These are phyloP conservation scores for Endogone sp. DNA, from an alignment of 192 early-diverging fungal species.

Conservation along the genomic window DNA sequence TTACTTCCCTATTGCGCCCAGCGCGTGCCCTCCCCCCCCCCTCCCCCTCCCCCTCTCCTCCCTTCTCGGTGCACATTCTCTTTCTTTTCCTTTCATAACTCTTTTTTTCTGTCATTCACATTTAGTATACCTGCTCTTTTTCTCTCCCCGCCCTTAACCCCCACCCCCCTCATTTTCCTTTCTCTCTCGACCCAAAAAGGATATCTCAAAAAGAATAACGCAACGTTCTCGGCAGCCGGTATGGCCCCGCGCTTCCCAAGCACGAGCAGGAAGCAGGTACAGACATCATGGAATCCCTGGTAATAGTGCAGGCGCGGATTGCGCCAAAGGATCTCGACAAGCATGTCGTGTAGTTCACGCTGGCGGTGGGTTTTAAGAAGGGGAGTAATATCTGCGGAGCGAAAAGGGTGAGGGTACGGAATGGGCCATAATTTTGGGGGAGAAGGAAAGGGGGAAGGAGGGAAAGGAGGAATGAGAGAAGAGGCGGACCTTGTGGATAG, in stretches of 20 bases:
- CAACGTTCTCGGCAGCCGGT: conserved; percentile 48
- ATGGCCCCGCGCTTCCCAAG: conserved; percentile 49
- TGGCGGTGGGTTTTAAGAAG: conserved; percentile 39
- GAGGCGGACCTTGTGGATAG: conserved; percentile 26
- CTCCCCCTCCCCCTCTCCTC: too few species aligned
- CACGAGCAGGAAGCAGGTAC: conserved; percentile 45
- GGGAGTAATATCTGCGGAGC: conserved; percentile 21
- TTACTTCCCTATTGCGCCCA: too few species aligned
- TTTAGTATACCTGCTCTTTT: too few species aligned
- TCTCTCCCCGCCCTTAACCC: too few species aligned
- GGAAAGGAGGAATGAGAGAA: neutral
- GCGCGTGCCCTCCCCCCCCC: too few species aligned
- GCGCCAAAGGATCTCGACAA: conserved; percentile 43
- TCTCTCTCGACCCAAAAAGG: too few species aligned
- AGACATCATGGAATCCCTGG: conserved; percentile 50
- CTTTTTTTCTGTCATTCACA: too few species aligned
- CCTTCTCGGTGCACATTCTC: too few species aligned
- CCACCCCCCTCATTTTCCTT: too few species aligned
- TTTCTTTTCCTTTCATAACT: too few species aligned
- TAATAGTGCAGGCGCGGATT: conserved; percentile 67
- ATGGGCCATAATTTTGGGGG: neutral
- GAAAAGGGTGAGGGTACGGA: neutral
- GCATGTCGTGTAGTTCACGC: conserved; percentile 41
- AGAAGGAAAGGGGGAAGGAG: neutral
- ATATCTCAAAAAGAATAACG: conserved; percentile 53